Conservation (phyloP, 768 basidiomycete genomes). For the Cystobasidium onofrii region DNA sequence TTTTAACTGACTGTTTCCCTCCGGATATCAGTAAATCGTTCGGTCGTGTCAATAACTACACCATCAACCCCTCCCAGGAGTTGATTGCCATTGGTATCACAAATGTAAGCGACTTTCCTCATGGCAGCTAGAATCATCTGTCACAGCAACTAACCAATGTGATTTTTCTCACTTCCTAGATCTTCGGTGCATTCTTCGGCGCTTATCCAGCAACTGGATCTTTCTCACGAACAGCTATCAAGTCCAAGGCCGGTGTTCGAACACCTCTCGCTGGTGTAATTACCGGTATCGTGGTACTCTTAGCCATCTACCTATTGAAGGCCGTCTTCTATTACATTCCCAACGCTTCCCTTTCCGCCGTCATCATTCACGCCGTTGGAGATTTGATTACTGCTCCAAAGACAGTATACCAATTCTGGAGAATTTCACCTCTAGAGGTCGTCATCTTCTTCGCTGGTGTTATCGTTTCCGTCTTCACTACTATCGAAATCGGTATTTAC, state of each 20-base stretch:
- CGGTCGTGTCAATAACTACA: conserved; percentile 89
- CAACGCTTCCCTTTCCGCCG: conserved; percentile 60
- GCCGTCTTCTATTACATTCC: conserved; percentile 49
- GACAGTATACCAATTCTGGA: conserved; percentile 82
- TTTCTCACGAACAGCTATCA: conserved; percentile 94
- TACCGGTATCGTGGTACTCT: conserved; percentile 77
- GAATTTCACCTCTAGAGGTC: conserved; percentile 74
- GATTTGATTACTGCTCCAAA: conserved; percentile 71
- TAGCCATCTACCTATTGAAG: conserved; percentile 89
- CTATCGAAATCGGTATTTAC: conserved; percentile 87
- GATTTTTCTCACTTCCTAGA: conserved; percentile 1
- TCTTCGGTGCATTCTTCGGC: conserved; percentile 70
- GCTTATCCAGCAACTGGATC: conserved; percentile 97
- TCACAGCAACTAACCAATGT: too few relatives aligned
- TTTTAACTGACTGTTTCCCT: not conserved
- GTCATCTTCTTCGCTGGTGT: conserved; percentile 42
- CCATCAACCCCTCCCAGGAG: conserved; percentile 76
- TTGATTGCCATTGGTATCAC: conserved; percentile 96
- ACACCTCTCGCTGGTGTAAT: conserved; percentile 83
- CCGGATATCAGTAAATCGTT: conserved; percentile 68
- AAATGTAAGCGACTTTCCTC: conserved; percentile 52
- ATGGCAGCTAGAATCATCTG: too few relatives aligned
- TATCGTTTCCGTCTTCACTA: conserved; percentile 74
- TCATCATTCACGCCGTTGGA: conserved; percentile 46
- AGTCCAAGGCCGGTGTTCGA: conserved; percentile 92